A percentile compares a stretch with the other conserved stretches of the same genome.
Evolutionary conservation across 164 flowering plant genomes (phyloP).

Genomic region (Paratinospora sagittata): DNA sequence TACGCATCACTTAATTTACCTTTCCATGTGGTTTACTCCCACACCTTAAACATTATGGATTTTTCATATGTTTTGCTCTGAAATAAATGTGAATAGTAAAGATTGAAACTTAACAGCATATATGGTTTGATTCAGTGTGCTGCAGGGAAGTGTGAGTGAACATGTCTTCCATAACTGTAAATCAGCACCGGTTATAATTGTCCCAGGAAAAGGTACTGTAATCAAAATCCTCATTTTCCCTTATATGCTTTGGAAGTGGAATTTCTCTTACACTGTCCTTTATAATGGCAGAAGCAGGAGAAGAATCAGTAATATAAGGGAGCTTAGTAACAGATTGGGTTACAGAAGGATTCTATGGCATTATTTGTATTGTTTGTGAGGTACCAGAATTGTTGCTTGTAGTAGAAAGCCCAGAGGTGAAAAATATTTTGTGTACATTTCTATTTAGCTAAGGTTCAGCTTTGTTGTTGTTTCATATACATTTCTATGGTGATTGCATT

Average conservation of each 20-base stretch:
- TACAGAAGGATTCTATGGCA: not conserved
- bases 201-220: conserved; percentile 72
- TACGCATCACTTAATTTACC: too few relatives aligned
- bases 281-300: conserved; percentile 40
- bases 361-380: not conserved
- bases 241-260: not conserved
- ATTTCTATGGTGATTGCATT: not conserved
- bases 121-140: conserved; percentile 40
- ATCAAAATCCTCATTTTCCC: not conserved
- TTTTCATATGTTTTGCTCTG: too few relatives aligned
- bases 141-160: conserved; percentile 85
- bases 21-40: too few relatives aligned
- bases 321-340: not conserved
- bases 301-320: conserved; percentile 29
- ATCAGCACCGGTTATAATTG: conserved; percentile 70
- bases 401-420: not conserved
- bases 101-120: not conserved
- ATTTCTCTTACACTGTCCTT: not conserved
- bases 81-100: not conserved
- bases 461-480: not conserved
- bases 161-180: conserved; percentile 83
- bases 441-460: not conserved
- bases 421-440: not conserved
- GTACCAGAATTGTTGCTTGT: not conserved
- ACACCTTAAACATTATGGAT: too few relatives aligned